phyloP scores from a whole-genome alignment of 179 eudicot genomes.

The Spergularia azorica region DNA sequence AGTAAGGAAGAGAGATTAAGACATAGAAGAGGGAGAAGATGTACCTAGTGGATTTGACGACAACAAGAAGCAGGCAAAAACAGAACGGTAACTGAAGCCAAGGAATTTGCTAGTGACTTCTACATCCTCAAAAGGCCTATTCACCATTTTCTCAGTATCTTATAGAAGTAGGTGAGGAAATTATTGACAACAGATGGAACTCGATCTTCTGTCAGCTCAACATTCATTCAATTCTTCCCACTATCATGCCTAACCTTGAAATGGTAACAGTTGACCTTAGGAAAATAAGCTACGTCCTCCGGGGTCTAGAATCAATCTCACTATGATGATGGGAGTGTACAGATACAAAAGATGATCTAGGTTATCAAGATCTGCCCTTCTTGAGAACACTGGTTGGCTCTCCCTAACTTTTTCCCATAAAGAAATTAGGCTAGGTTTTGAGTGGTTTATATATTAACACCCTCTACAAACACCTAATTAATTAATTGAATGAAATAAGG shows the following conservation, averaged over 20 bases:
- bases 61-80: conserved; percentile 11
- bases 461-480: too few species aligned
- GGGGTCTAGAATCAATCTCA: too few species aligned
- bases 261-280: background rate
- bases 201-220: background rate
- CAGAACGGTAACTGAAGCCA: background rate
- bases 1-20: background rate
- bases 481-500: too few species aligned
- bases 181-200: background rate
- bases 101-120: background rate
- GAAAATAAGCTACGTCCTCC: too few species aligned
- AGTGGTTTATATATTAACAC: too few species aligned
- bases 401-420: too few species aligned
- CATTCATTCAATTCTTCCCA: background rate
- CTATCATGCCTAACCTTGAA: background rate
- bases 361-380: too few species aligned
- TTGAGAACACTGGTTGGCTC: too few species aligned
- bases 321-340: too few species aligned
- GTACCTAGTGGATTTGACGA: background rate
- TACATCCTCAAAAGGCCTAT: conserved; percentile 14
- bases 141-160: background rate
- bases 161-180: background rate
- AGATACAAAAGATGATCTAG: too few species aligned
- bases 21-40: background rate
- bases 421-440: too few species aligned